phyloP scores from a whole-genome alignment of 495 filamentous ascomycete genomes.

The Beverwykella pulmonaria region DNA sequence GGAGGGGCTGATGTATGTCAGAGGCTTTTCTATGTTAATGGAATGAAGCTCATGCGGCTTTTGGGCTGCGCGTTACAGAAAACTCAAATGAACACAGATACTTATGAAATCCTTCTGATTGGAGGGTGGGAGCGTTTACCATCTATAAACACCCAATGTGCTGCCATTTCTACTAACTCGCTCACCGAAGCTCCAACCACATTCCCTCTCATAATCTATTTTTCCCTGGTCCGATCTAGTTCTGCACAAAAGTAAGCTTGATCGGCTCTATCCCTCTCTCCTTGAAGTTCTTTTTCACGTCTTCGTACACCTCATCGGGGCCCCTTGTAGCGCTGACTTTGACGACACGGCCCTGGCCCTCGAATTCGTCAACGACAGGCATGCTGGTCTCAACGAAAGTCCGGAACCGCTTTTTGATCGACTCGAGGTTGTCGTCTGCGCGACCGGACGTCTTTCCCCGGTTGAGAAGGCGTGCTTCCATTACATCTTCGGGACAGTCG shows the following conservation, averaged over 20 bases:
- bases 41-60: neutral
- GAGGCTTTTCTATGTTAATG: conserved; percentile 3
- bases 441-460: conserved; percentile 89
- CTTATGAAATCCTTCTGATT: neutral
- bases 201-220: neutral
- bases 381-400: conserved; percentile 94
- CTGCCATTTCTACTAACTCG: neutral
- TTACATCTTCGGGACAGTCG: conserved; percentile 84
- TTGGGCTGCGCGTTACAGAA: neutral
- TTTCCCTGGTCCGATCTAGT: neutral
- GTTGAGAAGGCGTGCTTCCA: conserved; percentile 80
- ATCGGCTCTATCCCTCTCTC: conserved; percentile 49
- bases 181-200: neutral
- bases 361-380: conserved; percentile 90
- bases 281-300: conserved; percentile 61
- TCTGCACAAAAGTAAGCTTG: conserved; percentile 22
- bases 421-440: conserved; percentile 90
- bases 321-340: conserved; percentile 67
- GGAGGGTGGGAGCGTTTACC: neutral
- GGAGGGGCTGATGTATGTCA: neutral
- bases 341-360: conserved; percentile 74
- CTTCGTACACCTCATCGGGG: conserved; percentile 74
- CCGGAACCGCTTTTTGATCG: conserved; percentile 91
- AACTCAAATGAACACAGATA: neutral
- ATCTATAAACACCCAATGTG: neutral